Base-by-base conservation (phyloP, 768 basidiomycete genomes). In the Tylopilus felleus region DNA sequence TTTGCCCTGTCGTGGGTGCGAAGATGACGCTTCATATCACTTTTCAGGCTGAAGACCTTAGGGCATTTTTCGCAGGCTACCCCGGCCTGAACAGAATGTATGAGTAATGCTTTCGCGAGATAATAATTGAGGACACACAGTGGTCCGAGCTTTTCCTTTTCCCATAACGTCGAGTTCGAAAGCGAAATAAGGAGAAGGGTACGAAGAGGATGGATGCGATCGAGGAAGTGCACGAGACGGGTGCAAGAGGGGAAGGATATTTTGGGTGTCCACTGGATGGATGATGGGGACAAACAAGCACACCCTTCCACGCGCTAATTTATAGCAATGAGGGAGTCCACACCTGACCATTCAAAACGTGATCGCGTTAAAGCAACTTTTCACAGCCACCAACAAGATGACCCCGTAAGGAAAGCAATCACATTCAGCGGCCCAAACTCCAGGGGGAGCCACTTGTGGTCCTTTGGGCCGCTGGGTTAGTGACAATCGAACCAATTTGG, bases 11-110 rank as follows among this genome's bases (percentile, higher is more conserved):
- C 47, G 17, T 73, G 72, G 0, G 38, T 58, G 3, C 49, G 53
- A 59, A 65, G 60, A n/a, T 73, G 71, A 5, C 72, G 60, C 0
- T 50, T 35, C 0, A 73, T 49, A 35, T 71, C 71, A 17, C 61
- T 56, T 40, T 52, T 66, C 23, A 65, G 62, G 7, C 60, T 44
- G n/a, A 73, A 19, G 12, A 3, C 23, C 31, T 41, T 56, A 0
- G 36, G 38, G 40, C 71, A 71, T 7, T 48, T 17, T 0, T 7
- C 0, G 22, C 69, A 72, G 0, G n/a, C 1, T 1, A 42, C 51
- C 1, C 57, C 1, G 2, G 19, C 31, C 65, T 67, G 33, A 2
- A 28, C 14, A 13, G 3, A 12, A 38, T 10, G 17, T 8, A 45
- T 62, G 10, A 53, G 47, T 38, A 27, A 52, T 7, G 35, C 14